Percentiles rank a stretch among this genome's conserved stretches.
Evolutionary conservation across 2,329 filamentous ascomycete species (phyloP).

Genomic region (Raffaelea arxii): DNA sequence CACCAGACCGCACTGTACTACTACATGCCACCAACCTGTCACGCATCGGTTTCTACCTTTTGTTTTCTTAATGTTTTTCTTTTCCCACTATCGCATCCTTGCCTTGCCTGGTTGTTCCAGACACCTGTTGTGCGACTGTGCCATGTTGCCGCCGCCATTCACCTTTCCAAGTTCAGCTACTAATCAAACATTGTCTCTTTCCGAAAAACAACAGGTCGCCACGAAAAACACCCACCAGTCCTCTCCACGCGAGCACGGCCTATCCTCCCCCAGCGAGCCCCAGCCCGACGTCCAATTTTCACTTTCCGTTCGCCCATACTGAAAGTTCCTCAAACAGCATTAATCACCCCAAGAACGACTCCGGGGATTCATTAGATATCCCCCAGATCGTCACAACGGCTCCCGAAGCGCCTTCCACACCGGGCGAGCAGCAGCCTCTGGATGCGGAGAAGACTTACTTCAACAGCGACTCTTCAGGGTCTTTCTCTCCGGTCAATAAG

Average conservation of each 20-base stretch:
- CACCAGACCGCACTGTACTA: too few species aligned
- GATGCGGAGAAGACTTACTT: constrained; percentile 24
- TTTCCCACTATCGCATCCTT: neutral
- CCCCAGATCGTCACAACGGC: constrained; percentile 23
- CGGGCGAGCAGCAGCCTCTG: constrained; percentile 9
- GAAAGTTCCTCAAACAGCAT: constrained; percentile 15
- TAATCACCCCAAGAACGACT: neutral
- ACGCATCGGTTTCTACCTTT: too few species aligned
- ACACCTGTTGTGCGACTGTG: constrained; percentile 19
- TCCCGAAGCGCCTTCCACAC: constrained; percentile 15
- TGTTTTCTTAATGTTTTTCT: too few species aligned
- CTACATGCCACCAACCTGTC: too few species aligned
- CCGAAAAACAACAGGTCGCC: constrained; percentile 32
- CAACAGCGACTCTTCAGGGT: constrained; percentile 26
- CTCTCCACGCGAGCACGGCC: constrained; percentile 32
- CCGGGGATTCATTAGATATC: constrained; percentile 17
- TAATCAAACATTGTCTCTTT: neutral
- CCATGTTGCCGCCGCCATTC: neutral
- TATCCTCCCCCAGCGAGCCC: neutral
- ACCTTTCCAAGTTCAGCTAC: neutral
- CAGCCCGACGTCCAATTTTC: constrained; percentile 25
- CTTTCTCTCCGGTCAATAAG: constrained; percentile 22
- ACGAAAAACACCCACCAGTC: constrained; percentile 38
- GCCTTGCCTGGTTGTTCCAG: constrained; percentile 5
- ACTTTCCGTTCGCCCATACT: constrained; percentile 20